Evolutionary conservation across 371 early-diverging fungal species (phyloP).

Genomic region (Mucor indicus): DNA sequence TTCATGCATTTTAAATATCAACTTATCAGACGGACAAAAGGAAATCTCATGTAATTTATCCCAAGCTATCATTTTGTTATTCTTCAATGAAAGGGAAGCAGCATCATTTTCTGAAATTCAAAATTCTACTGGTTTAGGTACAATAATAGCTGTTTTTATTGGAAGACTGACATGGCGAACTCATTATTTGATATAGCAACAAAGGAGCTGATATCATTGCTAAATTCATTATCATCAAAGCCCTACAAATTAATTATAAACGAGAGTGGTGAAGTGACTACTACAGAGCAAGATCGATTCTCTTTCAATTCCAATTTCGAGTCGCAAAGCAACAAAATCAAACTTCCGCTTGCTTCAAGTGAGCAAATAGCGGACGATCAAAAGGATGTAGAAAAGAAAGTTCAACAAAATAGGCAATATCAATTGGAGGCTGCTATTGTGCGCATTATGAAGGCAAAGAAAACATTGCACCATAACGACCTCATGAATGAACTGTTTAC

Average conservation of each 20-base stretch:
- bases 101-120: slow-evolving; percentile 69
- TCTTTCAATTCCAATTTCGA: slow-evolving; percentile 67
- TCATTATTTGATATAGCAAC: neutral
- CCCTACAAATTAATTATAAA: neutral
- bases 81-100: slow-evolving; percentile 65
- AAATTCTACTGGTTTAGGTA: slow-evolving; percentile 57
- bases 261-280: neutral
- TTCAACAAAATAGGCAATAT: slow-evolving; percentile 78
- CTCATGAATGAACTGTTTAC: slow-evolving; percentile 73
- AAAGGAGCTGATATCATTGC: neutral
- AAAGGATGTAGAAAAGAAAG: slow-evolving; percentile 67
- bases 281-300: slow-evolving; percentile 32
- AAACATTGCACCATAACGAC: slow-evolving; percentile 60
- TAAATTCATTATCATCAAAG: slow-evolving; percentile 1
- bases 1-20: slow-evolving; percentile 65
- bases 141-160: neutral
- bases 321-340: slow-evolving; percentile 60
- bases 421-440: slow-evolving; percentile 95
- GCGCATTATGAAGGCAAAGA: slow-evolving; percentile 89
- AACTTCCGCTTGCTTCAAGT: slow-evolving; percentile 75
- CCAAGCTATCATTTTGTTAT: slow-evolving; percentile 72
- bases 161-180: too few species aligned
- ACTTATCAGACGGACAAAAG: slow-evolving; percentile 55
- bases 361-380: slow-evolving; percentile 78
- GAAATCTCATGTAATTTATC: slow-evolving; percentile 73